A percentile compares a stretch with the other conserved stretches of the same genome.
These are phyloP conservation scores for Rhynchospora tenuis DNA, from an alignment of 176 grass and related monocot species.

Conservation along the genomic window DNA sequence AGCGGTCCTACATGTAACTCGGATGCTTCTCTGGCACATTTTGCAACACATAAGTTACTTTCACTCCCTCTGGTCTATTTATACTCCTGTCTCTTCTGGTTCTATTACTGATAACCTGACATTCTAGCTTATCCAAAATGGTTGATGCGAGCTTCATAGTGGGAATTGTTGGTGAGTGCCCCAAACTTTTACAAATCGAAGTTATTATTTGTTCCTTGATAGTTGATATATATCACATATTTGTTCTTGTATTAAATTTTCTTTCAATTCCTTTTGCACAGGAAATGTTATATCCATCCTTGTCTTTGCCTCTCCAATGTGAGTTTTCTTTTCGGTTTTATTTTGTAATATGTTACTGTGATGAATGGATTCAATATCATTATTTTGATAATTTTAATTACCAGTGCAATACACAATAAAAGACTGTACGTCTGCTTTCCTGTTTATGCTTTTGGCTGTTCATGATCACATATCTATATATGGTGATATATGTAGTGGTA, in stretches of 20 bases:
- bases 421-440: background rate
- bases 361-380: background rate
- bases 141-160: conserved; percentile 55
- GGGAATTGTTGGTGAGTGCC: conserved; percentile 45
- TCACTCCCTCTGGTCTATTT: conserved; percentile 7
- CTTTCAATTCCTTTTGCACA: conserved; percentile 13
- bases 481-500: conserved; percentile 24
- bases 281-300: conserved; percentile 80
- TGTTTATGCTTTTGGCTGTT: background rate
- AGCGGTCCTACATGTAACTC: conserved; percentile 5
- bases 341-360: background rate
- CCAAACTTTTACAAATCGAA: background rate
- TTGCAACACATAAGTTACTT: background rate
- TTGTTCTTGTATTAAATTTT: background rate
- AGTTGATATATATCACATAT: background rate
- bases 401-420: background rate
- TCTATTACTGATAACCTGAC: background rate
- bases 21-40: conserved; percentile 10
- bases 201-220: background rate
- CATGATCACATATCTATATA: background rate
- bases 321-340: conserved; percentile 9
- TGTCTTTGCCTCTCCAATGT: conserved; percentile 74
- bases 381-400: background rate
- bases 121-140: conserved; percentile 34
- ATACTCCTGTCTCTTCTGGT: conserved; percentile 3